Base-by-base conservation (phyloP, 2,329 filamentous ascomycete genomes). In the Metarhizium brunneum region DNA sequence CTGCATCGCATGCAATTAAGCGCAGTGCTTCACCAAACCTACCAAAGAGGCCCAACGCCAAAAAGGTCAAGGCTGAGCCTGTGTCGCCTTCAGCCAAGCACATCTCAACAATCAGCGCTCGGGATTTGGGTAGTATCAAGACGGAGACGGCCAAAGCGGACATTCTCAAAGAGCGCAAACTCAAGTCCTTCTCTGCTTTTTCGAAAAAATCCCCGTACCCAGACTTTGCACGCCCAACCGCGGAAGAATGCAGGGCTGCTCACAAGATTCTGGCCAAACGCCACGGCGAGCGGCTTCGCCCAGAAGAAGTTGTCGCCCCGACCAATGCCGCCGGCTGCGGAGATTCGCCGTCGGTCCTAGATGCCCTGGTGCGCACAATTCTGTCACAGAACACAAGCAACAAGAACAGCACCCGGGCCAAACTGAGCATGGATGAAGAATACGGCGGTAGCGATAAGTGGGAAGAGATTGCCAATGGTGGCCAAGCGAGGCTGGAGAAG, bases 211-310 rank as follows among this genome's bases (percentile, higher is more conserved):
- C 84, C 1, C 88, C 88, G 0, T 92, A 86, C 60, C 87, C 87
- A 0, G 75, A 83, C 56, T 88, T 85, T 65, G 63, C 71, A 2
- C 83, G 78, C 59, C 88, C 88, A 0, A 89, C 85, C 0, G 67
- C 79, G 0, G 77, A 80, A 35, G 86, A 91, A 65, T 90, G 87
- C 68, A 74, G 80, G 58, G 77, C 84, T 56, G 86, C 90, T n/a
- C 82, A 84, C 58, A 70, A 73, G 3, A 77, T 91, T 30, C 79
- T 94, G 0, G 76, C 82, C 2, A 73, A 73, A 6, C 69, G 85
- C 0, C 88, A 92, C 65, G 88, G 88, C 11, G 76, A 80, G 54
- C 78, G 86, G 30, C 68, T 71, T 45, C 79, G 82, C 0, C 88
- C 88, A 0, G 75, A 79, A 10, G 76, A 75, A 1, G 76, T 88